These are phyloP conservation scores for Talaromyces atroroseus DNA, from an alignment of 2,329 filamentous ascomycete species.

Conservation along the genomic window DNA sequence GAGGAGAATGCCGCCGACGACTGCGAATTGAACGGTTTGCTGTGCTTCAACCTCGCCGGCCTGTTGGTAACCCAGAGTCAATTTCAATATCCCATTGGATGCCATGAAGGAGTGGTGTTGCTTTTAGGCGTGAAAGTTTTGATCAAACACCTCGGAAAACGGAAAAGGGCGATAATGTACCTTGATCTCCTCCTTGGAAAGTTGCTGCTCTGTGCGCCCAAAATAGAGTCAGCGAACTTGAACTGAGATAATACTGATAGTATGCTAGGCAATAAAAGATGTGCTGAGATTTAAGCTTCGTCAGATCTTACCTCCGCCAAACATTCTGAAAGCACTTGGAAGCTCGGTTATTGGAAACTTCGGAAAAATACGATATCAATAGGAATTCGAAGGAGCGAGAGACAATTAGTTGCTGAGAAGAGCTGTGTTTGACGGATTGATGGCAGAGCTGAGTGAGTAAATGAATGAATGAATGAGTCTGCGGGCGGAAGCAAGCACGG, in stretches of 20 bases:
- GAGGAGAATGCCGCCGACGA: conserved; percentile 51
- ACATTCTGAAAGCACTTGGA: conserved; percentile 6
- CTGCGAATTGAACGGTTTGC: conserved; percentile 50
- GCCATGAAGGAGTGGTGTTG: neutral
- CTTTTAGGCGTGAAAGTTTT: neutral
- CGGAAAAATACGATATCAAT: neutral
- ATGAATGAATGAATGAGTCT: neutral
- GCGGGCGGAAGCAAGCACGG: conserved; percentile 12
- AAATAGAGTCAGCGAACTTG: neutral
- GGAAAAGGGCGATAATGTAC: conserved; percentile 20
- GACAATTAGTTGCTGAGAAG: neutral
- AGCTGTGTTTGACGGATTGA: neutral
- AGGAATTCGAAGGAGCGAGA: neutral
- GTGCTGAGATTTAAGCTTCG: neutral
- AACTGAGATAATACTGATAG: neutral
- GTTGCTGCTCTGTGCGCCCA: conserved; percentile 34
- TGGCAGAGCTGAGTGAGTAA: neutral
- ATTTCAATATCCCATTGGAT: neutral
- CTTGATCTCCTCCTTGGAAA: conserved; percentile 43
- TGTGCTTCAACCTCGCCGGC: conserved; percentile 50
- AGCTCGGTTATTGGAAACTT: neutral
- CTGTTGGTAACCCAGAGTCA: conserved; percentile 19
- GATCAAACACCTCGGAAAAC: neutral
- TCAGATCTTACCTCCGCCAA: conserved; percentile 11
- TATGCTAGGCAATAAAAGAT: neutral